phyloP scores from a whole-genome alignment of 2,329 filamentous ascomycete genomes.

The Ceratocystis colombiana region DNA sequence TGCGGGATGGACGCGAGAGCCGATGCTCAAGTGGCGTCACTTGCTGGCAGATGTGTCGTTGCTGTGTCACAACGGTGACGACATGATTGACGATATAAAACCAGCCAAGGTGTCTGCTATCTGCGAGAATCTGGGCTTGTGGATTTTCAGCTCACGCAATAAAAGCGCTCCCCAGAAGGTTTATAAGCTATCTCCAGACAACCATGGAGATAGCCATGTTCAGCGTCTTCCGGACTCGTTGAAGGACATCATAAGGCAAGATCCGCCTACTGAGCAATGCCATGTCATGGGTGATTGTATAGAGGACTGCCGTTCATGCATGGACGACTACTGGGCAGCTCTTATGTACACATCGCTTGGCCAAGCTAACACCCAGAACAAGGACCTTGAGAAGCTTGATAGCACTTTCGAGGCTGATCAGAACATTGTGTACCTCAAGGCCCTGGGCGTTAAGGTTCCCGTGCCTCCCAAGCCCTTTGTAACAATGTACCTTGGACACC shows the following conservation, averaged over 20 bases:
- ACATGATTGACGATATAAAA: background rate
- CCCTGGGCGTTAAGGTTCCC: conserved; percentile 13
- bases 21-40: background rate
- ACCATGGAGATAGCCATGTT: background rate
- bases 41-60: background rate
- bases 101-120: background rate
- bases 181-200: background rate
- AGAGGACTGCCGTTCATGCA: conserved; percentile 26
- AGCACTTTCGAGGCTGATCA: conserved; percentile 4
- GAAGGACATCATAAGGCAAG: background rate
- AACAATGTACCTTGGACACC: conserved; percentile 7
- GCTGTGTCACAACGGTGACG: background rate
- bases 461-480: conserved; percentile 20
- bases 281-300: background rate
- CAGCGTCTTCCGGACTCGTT: background rate
- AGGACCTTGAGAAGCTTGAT: conserved; percentile 18
- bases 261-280: background rate
- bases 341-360: conserved; percentile 17
- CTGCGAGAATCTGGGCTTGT: background rate
- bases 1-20: background rate
- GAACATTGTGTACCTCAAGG: conserved; percentile 9
- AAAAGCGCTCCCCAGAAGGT: background rate
- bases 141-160: background rate
- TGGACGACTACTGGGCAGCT: conserved; percentile 33
- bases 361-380: conserved; percentile 19